Evolutionary conservation across 1,139 yeast genomes (phyloP), one percentile per base, ranked within the genome.

Genomic region (Magnusiomyces suaveolens): DNA sequence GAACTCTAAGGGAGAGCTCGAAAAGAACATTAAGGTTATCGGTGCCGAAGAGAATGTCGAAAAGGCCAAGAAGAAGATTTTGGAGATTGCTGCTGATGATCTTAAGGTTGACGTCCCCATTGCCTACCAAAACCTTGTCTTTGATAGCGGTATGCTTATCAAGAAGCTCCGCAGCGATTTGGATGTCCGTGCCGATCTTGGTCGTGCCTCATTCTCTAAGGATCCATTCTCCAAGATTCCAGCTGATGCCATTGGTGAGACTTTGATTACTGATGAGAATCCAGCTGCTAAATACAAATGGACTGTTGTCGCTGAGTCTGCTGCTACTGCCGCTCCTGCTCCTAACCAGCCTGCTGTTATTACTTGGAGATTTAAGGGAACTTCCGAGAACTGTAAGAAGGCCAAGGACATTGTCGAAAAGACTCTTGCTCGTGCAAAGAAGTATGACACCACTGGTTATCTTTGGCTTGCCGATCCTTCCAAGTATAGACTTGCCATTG

Each of bases 91-190:
- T 32, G 72, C 69, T 52, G 77, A 73, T 53, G 68, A 69, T 54
- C 71, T 70, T 64, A 72, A 74, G 62, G 67, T 62, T 18, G 76
- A 74, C 50, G 79, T 87, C 53, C 92, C 94, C 50, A 76, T 74
- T 52, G 62, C 68, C 43, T 74, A 74, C 62, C 89, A 83, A 62
- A 77, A 79, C 21, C 79, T 80, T 62, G 81, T 85, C 29, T 75
- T 84, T 59, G 88, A 83, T 66, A 77, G 82, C 63, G 94, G 94
- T 56, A 78, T 82, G 16, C 75, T 84, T 56, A 75, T 80, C 66
- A 81, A 81, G 68, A 75, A 73, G 59, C 75, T 84, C 63, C 77
- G 80, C 66, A 64, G 67, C 43, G 81, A 82, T 48, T 76, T 71
- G 63, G 75, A 75, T 55, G 84, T 85, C 57, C 81, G 79, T 58